Conservation (phyloP, 2,329 filamentous ascomycete species). For the Bisporella sp. region DNA sequence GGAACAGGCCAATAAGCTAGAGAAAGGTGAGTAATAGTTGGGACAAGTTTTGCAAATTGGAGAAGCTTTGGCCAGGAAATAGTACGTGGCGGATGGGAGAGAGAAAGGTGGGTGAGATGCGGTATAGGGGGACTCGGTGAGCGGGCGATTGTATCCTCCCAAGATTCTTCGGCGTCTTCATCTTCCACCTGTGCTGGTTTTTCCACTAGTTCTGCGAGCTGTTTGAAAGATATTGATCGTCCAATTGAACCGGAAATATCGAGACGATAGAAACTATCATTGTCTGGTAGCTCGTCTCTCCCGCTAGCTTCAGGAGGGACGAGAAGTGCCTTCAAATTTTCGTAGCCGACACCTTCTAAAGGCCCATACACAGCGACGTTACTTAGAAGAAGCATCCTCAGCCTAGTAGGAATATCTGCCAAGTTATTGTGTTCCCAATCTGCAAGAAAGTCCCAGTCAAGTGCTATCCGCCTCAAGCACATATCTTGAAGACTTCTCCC, state of each 20-base stretch:
- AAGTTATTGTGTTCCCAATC: conserved; percentile 51
- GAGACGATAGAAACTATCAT: conserved; percentile 42
- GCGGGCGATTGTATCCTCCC: conserved; percentile 20
- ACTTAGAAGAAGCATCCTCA: conserved; percentile 45
- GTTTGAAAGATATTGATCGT: conserved; percentile 42
- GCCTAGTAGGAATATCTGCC: conserved; percentile 44
- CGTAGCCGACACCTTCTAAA: conserved; percentile 39
- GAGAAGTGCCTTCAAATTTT: conserved; percentile 44
- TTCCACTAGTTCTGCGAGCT: conserved; percentile 41
- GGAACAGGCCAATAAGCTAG: conserved; percentile 58
- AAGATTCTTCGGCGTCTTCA: conserved; percentile 9
- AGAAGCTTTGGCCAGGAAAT: conserved; percentile 55
- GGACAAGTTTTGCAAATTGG: conserved; percentile 43
- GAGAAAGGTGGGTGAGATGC: conserved; percentile 53
- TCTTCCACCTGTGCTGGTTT: conserved; percentile 8
- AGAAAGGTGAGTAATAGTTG: conserved; percentile 51
- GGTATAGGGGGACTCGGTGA: conserved; percentile 33
- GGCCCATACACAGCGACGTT: conserved; percentile 39
- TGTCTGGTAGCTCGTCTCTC: conserved; percentile 21
- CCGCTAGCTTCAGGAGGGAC: conserved; percentile 23
- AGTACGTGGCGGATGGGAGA: conserved; percentile 34
- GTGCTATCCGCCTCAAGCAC: conserved; percentile 41
- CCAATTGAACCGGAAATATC: conserved; percentile 49
- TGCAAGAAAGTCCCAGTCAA: conserved; percentile 48
- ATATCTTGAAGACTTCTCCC: conserved; percentile 37